Conservation (phyloP, 495 filamentous ascomycete genomes). For the Hyphodiscus hymeniophilus region DNA sequence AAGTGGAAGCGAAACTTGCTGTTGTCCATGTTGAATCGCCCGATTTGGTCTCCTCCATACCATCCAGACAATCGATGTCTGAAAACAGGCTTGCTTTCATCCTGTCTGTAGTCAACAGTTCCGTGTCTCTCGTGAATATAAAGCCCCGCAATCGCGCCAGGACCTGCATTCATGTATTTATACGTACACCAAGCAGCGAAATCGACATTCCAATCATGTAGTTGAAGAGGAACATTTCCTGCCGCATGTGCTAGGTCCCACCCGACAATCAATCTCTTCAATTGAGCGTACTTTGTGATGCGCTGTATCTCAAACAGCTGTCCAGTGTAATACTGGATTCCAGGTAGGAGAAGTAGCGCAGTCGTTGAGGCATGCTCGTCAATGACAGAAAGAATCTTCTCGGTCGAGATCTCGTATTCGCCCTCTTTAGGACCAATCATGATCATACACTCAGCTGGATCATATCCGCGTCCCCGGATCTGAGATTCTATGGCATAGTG, state of each 20-base stretch:
- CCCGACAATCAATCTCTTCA: conserved; percentile 68
- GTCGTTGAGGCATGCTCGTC: conserved; percentile 67
- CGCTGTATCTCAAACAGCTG: conserved; percentile 76
- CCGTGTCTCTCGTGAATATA: conserved; percentile 82
- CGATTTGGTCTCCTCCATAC: conserved; percentile 78
- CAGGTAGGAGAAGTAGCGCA: conserved; percentile 76
- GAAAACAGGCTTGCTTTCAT: conserved; percentile 22
- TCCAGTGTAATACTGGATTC: conserved; percentile 91
- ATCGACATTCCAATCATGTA: conserved; percentile 94
- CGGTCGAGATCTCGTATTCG: not conserved
- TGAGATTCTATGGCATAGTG: conserved; percentile 88
- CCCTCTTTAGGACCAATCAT: conserved; percentile 40
- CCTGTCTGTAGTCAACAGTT: conserved; percentile 30
- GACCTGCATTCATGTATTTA: conserved; percentile 92
- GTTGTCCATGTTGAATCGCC: conserved; percentile 72
- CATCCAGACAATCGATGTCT: conserved; percentile 55
- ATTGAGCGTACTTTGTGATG: conserved; percentile 78
- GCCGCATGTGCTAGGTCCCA: conserved; percentile 96
- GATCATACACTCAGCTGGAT: conserved; percentile 63
- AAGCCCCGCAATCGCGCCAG: conserved; percentile 81
- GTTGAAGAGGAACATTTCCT: conserved; percentile 74
- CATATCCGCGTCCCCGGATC: conserved; percentile 65
- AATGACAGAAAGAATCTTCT: conserved; percentile 61
- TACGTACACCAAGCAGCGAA: conserved; percentile 95
- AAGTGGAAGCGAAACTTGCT: conserved; percentile 15